Percentiles rank a stretch among this genome's conserved stretches.
These are phyloP conservation scores for Acorus calamus DNA, from an alignment of 106 monocot species.

Conservation along the genomic window DNA sequence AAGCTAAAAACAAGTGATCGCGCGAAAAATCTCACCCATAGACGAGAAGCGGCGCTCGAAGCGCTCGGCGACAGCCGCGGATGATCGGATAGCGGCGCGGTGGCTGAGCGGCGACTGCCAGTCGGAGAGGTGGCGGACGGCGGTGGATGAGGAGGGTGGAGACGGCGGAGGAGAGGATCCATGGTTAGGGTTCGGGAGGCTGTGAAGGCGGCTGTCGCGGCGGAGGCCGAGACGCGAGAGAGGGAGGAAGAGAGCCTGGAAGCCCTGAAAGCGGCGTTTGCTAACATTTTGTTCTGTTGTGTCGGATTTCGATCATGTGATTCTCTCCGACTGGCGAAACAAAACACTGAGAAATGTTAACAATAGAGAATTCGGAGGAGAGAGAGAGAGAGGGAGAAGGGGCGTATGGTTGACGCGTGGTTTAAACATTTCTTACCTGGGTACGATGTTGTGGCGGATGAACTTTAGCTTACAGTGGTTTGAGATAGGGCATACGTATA, in stretches of 20 bases:
- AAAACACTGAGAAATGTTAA: too few species aligned
- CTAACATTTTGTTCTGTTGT: too few species aligned
- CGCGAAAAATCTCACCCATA: constrained; percentile 19
- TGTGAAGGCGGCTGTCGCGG: background rate
- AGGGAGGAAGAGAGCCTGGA: background rate
- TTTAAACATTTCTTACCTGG: too few species aligned
- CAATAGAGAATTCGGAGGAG: too few species aligned
- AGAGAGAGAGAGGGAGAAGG: too few species aligned
- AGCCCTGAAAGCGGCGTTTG: too few species aligned
- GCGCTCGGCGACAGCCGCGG: constrained; percentile 34
- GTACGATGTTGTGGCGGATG: too few species aligned
- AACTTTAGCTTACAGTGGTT: too few species aligned
- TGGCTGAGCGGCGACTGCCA: constrained; percentile 63
- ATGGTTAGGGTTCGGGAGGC: background rate
- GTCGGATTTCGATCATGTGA: too few species aligned
- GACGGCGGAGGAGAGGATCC: background rate
- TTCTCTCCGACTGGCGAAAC: too few species aligned
- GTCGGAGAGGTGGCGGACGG: constrained; percentile 32
- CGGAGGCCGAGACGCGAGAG: background rate
- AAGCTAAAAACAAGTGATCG: background rate
- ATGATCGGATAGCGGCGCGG: constrained; percentile 52
- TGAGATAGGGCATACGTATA: too few species aligned
- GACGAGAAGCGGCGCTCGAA: constrained; percentile 64
- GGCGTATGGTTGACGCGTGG: too few species aligned
- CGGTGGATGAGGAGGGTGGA: background rate